Evolutionary conservation across 2,329 filamentous ascomycete genomes (phyloP).

Genomic region (Penicillium janthinellum): DNA sequence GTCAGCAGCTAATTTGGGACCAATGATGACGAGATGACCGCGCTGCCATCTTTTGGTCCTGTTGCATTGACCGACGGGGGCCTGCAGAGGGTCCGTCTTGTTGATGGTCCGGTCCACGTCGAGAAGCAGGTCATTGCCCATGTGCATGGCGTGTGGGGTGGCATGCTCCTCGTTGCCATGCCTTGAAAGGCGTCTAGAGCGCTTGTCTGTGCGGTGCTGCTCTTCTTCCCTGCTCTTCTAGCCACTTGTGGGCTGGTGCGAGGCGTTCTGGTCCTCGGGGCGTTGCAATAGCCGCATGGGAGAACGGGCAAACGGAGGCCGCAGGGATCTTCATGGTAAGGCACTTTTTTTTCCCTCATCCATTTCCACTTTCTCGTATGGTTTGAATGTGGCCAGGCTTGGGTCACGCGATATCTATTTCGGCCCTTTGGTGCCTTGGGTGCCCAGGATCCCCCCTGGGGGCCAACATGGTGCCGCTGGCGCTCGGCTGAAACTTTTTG

Average conservation of each 20-base stretch:
- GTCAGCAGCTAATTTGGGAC: conserved; percentile 23
- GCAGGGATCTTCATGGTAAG: conserved; percentile 18
- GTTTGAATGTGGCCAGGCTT: neutral
- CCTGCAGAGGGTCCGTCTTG: conserved; percentile 15
- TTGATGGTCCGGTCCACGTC: conserved; percentile 13
- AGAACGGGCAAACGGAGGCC: conserved; percentile 13
- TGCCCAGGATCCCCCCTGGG: neutral
- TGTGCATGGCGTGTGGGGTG: conserved; percentile 21
- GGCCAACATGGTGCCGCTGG: conserved; percentile 13
- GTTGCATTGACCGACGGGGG: conserved; percentile 16
- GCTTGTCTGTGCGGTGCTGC: conserved; percentile 31
- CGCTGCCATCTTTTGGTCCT: conserved; percentile 7
- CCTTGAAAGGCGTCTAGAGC: conserved; percentile 35
- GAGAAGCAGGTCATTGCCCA: conserved; percentile 24
- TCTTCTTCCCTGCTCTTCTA: conserved; percentile 13
- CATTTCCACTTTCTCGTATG: conserved; percentile 2
- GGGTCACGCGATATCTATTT: neutral
- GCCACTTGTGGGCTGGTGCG: conserved; percentile 18
- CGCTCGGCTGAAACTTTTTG: conserved; percentile 17
- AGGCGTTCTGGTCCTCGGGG: conserved; percentile 11
- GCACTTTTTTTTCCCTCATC: conserved; percentile 4
- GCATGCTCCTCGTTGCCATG: conserved; percentile 13
- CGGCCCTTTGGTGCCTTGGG: neutral
- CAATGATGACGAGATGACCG: conserved; percentile 21
- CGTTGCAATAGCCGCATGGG: conserved; percentile 23